phyloP scores from a whole-genome alignment of 2,329 filamentous ascomycete species.

The Ophidiomyces ophidiicola region DNA sequence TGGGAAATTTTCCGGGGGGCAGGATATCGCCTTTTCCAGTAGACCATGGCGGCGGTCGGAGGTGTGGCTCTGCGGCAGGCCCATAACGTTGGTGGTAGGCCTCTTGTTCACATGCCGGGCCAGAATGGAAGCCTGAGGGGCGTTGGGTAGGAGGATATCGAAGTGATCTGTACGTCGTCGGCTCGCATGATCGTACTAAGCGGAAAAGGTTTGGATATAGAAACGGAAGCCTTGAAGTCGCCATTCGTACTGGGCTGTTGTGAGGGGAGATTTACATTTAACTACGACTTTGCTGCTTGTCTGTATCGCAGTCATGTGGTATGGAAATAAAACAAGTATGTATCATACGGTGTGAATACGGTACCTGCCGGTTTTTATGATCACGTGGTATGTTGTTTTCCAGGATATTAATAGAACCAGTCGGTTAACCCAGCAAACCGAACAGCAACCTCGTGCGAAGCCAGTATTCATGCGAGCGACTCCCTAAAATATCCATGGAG shows the following conservation, averaged over 20 bases:
- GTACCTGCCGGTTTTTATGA: too few species aligned
- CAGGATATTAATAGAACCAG: too few species aligned
- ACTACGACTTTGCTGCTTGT: not conserved
- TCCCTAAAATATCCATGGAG: conserved; percentile 4
- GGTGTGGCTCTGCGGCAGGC: conserved; percentile 32
- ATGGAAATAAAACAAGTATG: too few species aligned
- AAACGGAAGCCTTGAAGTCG: conserved; percentile 51
- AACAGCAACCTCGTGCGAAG: conserved; percentile 72
- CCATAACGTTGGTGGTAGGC: conserved; percentile 37
- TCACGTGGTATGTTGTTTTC: too few species aligned
- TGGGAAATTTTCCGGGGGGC: not conserved
- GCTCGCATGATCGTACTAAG: conserved; percentile 40
- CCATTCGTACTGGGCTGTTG: conserved; percentile 37
- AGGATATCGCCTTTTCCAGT: conserved; percentile 8
- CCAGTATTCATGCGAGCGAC: conserved; percentile 54
- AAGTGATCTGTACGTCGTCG: conserved; percentile 33
- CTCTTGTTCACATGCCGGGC: conserved; percentile 24
- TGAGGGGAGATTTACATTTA: not conserved
- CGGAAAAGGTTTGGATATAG: conserved; percentile 57
- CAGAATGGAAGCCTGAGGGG: conserved; percentile 27
- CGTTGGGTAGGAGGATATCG: conserved; percentile 23
- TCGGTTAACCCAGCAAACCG: conserved; percentile 52
- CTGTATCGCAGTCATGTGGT: conserved; percentile 12
- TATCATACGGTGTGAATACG: too few species aligned
- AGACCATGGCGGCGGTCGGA: conserved; percentile 25